Evolutionary conservation across 2,329 filamentous ascomycete genomes (phyloP).

Genomic region (Rutstroemia sp.): DNA sequence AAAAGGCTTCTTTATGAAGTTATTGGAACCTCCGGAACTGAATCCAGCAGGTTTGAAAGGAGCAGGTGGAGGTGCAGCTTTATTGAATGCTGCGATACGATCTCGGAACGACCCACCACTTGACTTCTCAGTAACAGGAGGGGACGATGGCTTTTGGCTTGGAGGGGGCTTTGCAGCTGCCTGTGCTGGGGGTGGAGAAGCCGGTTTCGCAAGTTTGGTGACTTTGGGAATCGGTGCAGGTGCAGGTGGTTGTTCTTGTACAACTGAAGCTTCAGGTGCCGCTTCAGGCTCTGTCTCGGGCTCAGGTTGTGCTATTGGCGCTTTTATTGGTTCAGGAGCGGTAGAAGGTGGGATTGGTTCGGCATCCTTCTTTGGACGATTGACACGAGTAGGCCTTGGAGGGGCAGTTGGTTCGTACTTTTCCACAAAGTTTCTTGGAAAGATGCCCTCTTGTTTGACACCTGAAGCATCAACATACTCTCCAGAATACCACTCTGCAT

Average conservation of each 20-base stretch:
- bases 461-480: constrained; percentile 76
- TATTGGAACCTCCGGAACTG: constrained; percentile 47
- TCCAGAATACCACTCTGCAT: constrained; percentile 88
- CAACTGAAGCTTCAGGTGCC: constrained; percentile 29
- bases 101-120: constrained; percentile 76
- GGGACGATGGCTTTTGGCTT: constrained; percentile 40
- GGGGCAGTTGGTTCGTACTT: constrained; percentile 88
- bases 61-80: constrained; percentile 75
- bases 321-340: constrained; percentile 31
- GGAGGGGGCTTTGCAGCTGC: constrained; percentile 24
- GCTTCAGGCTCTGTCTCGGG: constrained; percentile 34
- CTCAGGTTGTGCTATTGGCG: constrained; percentile 29
- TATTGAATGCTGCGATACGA: constrained; percentile 96
- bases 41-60: constrained; percentile 77
- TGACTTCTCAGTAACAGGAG: constrained; percentile 69
- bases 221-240: constrained; percentile 30
- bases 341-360: constrained; percentile 28
- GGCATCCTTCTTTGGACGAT: constrained; percentile 54
- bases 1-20: constrained; percentile 94
- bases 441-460: constrained; percentile 73
- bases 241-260: constrained; percentile 28
- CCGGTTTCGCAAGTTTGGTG: constrained; percentile 27
- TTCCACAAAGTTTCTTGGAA: constrained; percentile 96
- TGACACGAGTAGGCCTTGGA: constrained; percentile 68
- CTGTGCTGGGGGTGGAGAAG: constrained; percentile 28